Evolutionary conservation across 352 stramenopile genomes (phyloP).

Genomic region (Phytopythium litorale): DNA sequence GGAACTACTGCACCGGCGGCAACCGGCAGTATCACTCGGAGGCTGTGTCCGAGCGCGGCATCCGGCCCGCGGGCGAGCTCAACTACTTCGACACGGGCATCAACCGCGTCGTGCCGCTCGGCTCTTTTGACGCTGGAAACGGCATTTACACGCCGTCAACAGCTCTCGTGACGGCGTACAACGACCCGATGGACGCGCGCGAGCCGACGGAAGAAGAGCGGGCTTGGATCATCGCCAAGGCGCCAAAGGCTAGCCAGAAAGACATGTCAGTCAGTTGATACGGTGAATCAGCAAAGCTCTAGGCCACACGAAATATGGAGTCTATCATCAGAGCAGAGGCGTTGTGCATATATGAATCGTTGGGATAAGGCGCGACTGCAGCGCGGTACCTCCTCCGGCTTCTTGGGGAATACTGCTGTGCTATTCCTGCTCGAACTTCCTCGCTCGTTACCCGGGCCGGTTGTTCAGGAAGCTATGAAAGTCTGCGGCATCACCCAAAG

Average conservation of each 20-base stretch:
- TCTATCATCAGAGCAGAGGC: not conserved
- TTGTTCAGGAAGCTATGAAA: slow-evolving; percentile 49
- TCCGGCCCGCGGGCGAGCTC: slow-evolving; percentile 51
- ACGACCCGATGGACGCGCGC: slow-evolving; percentile 49
- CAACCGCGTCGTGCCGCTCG: slow-evolving; percentile 55
- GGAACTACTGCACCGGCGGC: slow-evolving; percentile 57
- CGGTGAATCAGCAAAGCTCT: not conserved
- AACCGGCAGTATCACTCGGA: slow-evolving; percentile 74
- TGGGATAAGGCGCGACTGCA: slow-evolving; percentile 10
- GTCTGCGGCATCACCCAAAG: slow-evolving; percentile 16
- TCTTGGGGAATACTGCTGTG: not conserved
- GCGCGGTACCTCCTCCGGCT: not conserved
- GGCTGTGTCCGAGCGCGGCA: slow-evolving; percentile 44
- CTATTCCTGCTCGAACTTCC: not conserved
- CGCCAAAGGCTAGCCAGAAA: slow-evolving; percentile 68
- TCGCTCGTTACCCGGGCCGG: slow-evolving; percentile 9
- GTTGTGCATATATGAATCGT: slow-evolving; percentile 1
- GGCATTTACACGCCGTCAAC: slow-evolving; percentile 70
- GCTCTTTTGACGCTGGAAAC: slow-evolving; percentile 73
- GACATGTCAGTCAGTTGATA: slow-evolving; percentile 59
- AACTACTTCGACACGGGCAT: slow-evolving; percentile 74
- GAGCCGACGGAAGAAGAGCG: slow-evolving; percentile 47
- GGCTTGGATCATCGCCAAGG: slow-evolving; percentile 53
- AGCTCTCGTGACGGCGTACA: slow-evolving; percentile 41
- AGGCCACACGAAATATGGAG: slow-evolving; percentile 9